Evolutionary conservation across 768 basidiomycete species (phyloP).

Genomic region (Lentinula edodes): DNA sequence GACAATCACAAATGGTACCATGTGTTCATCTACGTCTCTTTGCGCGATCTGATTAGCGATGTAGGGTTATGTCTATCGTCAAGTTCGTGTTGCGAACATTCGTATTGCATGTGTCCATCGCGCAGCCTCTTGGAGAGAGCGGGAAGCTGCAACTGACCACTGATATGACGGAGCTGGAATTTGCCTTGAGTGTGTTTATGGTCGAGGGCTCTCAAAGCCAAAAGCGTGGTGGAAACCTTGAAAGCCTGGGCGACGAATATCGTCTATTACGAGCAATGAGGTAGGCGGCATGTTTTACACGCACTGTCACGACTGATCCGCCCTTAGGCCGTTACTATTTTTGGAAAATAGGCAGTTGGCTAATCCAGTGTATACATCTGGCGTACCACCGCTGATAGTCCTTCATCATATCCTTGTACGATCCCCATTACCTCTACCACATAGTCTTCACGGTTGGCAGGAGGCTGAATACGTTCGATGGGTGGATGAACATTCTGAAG

Average conservation of each 20-base stretch:
- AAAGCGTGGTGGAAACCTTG: slow-evolving; percentile 62
- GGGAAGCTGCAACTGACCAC: slow-evolving; percentile 93
- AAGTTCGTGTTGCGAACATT: slow-evolving; percentile 81
- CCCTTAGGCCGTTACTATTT: slow-evolving; percentile 77
- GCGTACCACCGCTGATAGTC: slow-evolving; percentile 83
- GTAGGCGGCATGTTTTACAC: slow-evolving; percentile 33
- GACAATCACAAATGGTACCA: slow-evolving; percentile 67
- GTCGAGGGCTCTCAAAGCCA: slow-evolving; percentile 43
- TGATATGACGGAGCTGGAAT: slow-evolving; percentile 97
- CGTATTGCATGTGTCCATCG: slow-evolving; percentile 91
- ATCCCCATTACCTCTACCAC: slow-evolving; percentile 81
- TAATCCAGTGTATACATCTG: slow-evolving; percentile 58
- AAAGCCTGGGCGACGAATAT: slow-evolving; percentile 84
- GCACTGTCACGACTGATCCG: neutral
- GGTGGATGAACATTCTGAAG: slow-evolving; percentile 85
- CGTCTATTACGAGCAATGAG: slow-evolving; percentile 79
- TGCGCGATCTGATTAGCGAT: neutral
- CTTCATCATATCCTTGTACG: slow-evolving; percentile 91
- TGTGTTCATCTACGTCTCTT: slow-evolving; percentile 25
- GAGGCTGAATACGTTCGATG: slow-evolving; percentile 95
- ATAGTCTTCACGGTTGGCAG: slow-evolving; percentile 88
- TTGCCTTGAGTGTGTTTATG: slow-evolving; percentile 79
- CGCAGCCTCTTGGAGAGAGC: slow-evolving; percentile 83
- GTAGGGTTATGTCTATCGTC: slow-evolving; percentile 62
- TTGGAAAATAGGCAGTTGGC: slow-evolving; percentile 72